phyloP scores from a whole-genome alignment of 306 rosid species.

The Malus sylvestris region DNA sequence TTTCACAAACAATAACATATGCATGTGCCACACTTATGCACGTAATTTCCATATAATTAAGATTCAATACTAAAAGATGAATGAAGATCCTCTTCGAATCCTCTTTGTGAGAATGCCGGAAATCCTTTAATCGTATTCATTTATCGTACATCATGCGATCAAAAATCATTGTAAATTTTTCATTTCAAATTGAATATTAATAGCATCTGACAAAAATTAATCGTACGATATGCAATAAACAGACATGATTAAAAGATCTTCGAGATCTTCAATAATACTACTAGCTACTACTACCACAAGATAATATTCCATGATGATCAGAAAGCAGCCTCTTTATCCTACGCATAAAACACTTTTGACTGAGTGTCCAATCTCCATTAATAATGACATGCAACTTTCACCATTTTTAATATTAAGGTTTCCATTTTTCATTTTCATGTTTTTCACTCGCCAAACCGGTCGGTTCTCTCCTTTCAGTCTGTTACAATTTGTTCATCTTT shows the following conservation, averaged over 20 bases:
- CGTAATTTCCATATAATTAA: not conserved
- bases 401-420: not conserved
- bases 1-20: not conserved
- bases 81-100: fast-evolving
- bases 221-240: too few relatives aligned
- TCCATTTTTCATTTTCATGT: not conserved
- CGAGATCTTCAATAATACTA: too few relatives aligned
- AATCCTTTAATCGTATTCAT: too few relatives aligned
- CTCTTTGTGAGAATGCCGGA: fast-evolving
- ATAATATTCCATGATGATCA: not conserved
- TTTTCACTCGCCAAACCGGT: not conserved
- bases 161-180: too few relatives aligned
- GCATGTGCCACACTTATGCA: not conserved
- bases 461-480: not conserved
- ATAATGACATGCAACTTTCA: conserved; percentile 6
- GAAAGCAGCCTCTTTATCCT: not conserved
- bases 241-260: fast-evolving
- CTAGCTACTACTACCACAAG: not conserved
- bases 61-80: not conserved
- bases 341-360: conserved; percentile 1
- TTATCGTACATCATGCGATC: fast-evolving
- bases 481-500: not conserved
- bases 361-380: not conserved
- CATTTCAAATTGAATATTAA: too few relatives aligned
- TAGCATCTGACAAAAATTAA: fast-evolving